These are phyloP conservation scores for Nymphaea thermarum DNA, from an alignment of 164 flowering plant genomes.

Conservation along the genomic window DNA sequence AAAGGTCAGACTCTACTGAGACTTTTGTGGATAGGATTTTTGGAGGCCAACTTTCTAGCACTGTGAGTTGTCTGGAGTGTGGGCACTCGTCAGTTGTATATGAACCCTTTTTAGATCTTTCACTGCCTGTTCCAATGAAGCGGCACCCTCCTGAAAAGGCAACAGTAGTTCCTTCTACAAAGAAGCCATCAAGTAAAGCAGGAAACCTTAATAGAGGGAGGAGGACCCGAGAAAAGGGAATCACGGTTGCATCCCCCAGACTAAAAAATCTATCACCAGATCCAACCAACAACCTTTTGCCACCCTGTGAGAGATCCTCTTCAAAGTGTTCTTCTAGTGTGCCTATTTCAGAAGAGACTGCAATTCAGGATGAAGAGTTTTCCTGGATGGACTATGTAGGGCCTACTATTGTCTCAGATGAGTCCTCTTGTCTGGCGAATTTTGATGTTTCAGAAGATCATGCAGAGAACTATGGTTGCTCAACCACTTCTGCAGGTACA, in stretches of 20 bases:
- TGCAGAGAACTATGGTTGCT: neutral
- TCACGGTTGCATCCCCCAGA: constrained; percentile 12
- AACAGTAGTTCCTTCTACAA: constrained; percentile 34
- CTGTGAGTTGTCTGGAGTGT: constrained; percentile 74
- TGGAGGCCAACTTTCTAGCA: constrained; percentile 83
- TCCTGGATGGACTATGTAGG: constrained; percentile 1
- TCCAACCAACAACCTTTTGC: neutral
- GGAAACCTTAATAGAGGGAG: constrained; percentile 26
- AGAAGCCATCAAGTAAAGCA: constrained; percentile 39
- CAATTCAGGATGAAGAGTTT: constrained; percentile 4
- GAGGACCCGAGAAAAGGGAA: constrained; percentile 30
- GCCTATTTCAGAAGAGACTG: constrained; percentile 15
- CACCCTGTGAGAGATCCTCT: constrained; percentile 18
- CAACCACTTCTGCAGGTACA: neutral
- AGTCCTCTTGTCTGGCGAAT: neutral
- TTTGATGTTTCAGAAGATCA: neutral
- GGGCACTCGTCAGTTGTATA: constrained; percentile 72
- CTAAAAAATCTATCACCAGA: constrained; percentile 12
- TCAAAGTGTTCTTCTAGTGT: constrained; percentile 9
- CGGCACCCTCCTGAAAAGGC: constrained; percentile 41
- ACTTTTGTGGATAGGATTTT: constrained; percentile 67
- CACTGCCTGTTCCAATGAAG: constrained; percentile 77
- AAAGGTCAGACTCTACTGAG: constrained; percentile 11
- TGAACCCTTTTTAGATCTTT: constrained; percentile 89
- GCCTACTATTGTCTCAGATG: neutral